Evolutionary conservation across 2,329 filamentous ascomycete genomes (phyloP).

Genomic region (Salinomyces thailandicus): DNA sequence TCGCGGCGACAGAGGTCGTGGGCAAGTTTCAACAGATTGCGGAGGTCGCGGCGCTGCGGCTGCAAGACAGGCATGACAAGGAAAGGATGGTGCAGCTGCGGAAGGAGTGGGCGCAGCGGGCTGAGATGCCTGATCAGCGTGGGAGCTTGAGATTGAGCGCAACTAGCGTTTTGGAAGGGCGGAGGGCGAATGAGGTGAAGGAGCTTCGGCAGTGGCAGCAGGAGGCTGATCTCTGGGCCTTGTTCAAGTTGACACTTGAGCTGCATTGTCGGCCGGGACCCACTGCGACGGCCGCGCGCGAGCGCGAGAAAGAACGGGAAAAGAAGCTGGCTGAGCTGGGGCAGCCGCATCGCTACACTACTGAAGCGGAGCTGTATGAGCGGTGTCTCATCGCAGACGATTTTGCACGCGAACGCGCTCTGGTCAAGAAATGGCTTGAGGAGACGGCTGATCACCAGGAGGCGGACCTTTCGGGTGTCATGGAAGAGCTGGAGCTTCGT

Average conservation of each 20-base stretch:
- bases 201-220: conserved; percentile 59
- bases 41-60: conserved; percentile 36
- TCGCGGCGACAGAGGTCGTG: conserved; percentile 53
- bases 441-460: conserved; percentile 57
- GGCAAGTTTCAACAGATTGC: conserved; percentile 40
- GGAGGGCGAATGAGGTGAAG: conserved; percentile 30
- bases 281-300: not conserved
- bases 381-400: conserved; percentile 65
- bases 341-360: conserved; percentile 41
- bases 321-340: conserved; percentile 24
- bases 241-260: conserved; percentile 60
- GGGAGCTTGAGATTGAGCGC: not conserved
- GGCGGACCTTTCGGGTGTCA: conserved; percentile 63
- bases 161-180: conserved; percentile 7
- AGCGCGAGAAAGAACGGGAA: conserved; percentile 25
- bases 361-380: conserved; percentile 55
- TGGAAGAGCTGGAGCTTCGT: conserved; percentile 56
- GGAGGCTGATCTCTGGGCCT: conserved; percentile 84
- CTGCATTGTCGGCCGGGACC: conserved; percentile 45
- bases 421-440: conserved; percentile 79
- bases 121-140: conserved; percentile 8
- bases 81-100: conserved; percentile 30
- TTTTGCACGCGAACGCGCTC: conserved; percentile 64
- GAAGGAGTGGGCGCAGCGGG: conserved; percentile 24
- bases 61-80: conserved; percentile 34